Percentiles rank a stretch among this genome's conserved stretches.
Evolutionary conservation across 352 stramenopile species (phyloP).

Genomic region (Pythium brassicae): DNA sequence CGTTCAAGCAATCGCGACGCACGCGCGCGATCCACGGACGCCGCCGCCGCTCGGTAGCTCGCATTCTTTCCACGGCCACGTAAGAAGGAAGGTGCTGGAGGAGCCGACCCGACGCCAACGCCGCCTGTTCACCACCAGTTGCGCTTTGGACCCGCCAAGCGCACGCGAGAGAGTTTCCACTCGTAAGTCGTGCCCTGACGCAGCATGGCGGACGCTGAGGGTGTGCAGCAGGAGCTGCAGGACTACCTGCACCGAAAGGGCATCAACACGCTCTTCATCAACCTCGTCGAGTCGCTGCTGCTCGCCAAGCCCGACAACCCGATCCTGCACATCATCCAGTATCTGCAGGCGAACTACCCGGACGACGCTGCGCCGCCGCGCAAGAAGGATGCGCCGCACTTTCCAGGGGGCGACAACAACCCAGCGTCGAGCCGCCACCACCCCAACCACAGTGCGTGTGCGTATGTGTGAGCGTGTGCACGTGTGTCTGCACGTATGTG

Average conservation of each 20-base stretch:
- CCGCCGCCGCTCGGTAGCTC: not conserved
- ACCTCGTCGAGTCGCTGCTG: slow-evolving; percentile 88
- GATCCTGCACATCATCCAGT: slow-evolving; percentile 87
- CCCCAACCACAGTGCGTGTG: slow-evolving; percentile 7
- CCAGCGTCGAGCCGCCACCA: slow-evolving; percentile 31
- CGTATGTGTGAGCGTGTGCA: slow-evolving; percentile 5
- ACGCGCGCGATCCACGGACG: not conserved
- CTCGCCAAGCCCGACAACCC: slow-evolving; percentile 88
- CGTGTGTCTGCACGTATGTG: no score
- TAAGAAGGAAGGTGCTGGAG: no score
- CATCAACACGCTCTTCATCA: slow-evolving; percentile 92
- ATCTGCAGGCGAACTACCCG: slow-evolving; percentile 85
- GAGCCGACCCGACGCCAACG: no score
- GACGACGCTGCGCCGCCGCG: slow-evolving; percentile 59
- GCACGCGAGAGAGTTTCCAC: no score
- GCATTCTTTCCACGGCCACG: not conserved
- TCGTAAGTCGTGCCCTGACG: not conserved
- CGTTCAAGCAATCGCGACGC: not conserved
- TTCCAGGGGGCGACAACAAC: slow-evolving; percentile 35
- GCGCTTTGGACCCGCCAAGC: not conserved
- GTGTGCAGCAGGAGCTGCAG: slow-evolving; percentile 89
- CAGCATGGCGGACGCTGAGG: slow-evolving; percentile 78
- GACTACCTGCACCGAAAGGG: slow-evolving; percentile 90
- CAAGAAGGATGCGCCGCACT: slow-evolving; percentile 23
- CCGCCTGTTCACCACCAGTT: not conserved